Base-by-base conservation (phyloP, 2,329 filamentous ascomycete genomes). In the Colletotrichum limetticola region DNA sequence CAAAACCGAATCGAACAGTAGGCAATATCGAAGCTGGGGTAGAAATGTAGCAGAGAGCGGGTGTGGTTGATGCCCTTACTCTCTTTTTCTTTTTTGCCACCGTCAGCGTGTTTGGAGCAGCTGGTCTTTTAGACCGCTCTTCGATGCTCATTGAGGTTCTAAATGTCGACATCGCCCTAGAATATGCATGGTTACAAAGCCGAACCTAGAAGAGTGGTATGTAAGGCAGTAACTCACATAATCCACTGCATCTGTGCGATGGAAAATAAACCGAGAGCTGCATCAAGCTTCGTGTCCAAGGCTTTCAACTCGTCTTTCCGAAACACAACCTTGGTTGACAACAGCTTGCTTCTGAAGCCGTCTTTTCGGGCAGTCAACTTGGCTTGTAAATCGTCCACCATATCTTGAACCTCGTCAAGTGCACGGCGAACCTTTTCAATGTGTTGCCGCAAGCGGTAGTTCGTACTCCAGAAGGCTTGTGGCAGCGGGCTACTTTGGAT, bases 11-110 rank as follows among this genome's bases (percentile, higher is more conserved):
- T 22, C 14, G 24, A 11, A 69, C 28, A 11, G n/a, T 28, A 53
- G 35, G 24, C 59, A 58, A 11, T 53, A 37, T 9, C 35, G 6
- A 14, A 9, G 49, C 16, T 2, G 24, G n/a, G 3, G 35, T 1
- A n/a, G 52, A 49, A 1, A 63, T 56, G 4, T 7, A 22, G 4
- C 12, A 6, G 32, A 24, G 12, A n/a, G 55, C 22, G 14, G 52
- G 8, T 7, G 26, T 26, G 9, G 30, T 14, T 26, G 22, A 56
- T 16, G 8, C 8, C 1, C n/a, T 8, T 11, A n/a, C 42, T 49
- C 0, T 5, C 19, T 49, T 11, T 49, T 19, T 11, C 7, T 5
- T 49, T 19, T 0, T n/a, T 49, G n/a, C 19, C 0, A 0, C 5
- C 8, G 19, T 49, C 4, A 4, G 3, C 0, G 42, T 2, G 19